Base-by-base conservation (phyloP, 371 early-diverging fungal genomes). In the Rhizopus arrhizus region DNA sequence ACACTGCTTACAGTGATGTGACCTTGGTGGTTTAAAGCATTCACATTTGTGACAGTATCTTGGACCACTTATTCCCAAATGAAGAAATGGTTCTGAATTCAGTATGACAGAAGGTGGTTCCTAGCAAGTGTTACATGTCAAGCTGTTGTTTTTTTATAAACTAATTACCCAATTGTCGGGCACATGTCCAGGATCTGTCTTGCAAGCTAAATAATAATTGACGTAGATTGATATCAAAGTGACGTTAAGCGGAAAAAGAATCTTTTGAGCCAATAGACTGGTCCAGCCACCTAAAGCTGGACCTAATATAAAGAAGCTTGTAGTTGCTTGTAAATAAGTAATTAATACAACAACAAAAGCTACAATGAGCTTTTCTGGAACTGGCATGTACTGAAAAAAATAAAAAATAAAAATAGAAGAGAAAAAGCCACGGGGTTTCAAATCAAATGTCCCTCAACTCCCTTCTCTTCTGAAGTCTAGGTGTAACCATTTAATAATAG, bases 1-100 rank as follows among this genome's bases (percentile, higher is more conserved):
- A 71, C 93, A 92, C 34, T 83, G 74, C 8, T 81, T 74, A 70
- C 93, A 92, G 64, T 92, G 93, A 74, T 91, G 91, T 9, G 86
- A 60, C 33, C 93, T 73, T 4, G 91, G 89, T 11, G 93, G 93
- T 66, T 92, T 92, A 60, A 78, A 87, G 6, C 42, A 64, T 28
- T 85, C 73, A 54, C 93, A 92, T 32, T 75, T 81, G 31, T 84
- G 75, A 58, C 93, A 92, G 68, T 82, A 91, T 50, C 92, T 80
- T 29, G 88, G 66, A 3, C 58, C 63, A 12, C 53, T 16, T 9
- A 59, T 36, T 2, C 65, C 65, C 0, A 58, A 51, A 43, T 32
- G 16, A 8, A 56, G 46, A 13, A 36, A 31, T 40, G 42, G 31
- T 29, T 52, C 38, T 47, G 50, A 34, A 15, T 47, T 12, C n/a